Evolutionary conservation across 2,329 filamentous ascomycete species (phyloP).

Genomic region (Alternaria sp.): DNA sequence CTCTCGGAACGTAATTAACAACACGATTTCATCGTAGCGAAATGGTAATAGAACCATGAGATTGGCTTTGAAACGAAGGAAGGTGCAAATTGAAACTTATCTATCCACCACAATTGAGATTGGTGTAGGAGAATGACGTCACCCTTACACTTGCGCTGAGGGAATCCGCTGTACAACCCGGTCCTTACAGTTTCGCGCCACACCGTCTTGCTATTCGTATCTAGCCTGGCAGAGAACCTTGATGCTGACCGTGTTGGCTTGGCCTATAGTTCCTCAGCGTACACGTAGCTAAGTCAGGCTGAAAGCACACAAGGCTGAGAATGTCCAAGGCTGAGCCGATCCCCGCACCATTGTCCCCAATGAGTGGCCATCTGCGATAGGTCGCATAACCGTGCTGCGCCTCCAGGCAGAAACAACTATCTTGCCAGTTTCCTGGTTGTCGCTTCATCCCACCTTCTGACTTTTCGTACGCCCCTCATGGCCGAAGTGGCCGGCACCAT

Average conservation of each 20-base stretch:
- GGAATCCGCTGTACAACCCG: neutral
- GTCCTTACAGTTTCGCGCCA: neutral
- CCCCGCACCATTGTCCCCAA: neutral
- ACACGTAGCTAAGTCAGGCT: neutral
- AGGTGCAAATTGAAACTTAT: neutral
- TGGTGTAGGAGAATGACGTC: neutral
- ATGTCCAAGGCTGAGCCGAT: neutral
- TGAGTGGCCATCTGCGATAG: neutral
- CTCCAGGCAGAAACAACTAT: neutral
- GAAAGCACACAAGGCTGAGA: neutral
- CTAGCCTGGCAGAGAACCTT: neutral
- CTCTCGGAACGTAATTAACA: no score
- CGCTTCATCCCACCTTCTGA: neutral
- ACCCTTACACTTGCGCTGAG: neutral
- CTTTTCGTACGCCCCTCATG: neutral
- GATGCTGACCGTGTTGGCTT: neutral
- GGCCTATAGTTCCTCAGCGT: neutral
- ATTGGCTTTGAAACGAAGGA: rapidly evolving
- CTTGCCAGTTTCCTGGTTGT: neutral
- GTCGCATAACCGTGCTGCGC: neutral
- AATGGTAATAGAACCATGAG: neutral
- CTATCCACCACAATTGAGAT: neutral
- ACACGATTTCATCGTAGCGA: no score
- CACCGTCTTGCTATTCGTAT: neutral
- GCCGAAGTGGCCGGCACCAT: conserved; percentile 5